A percentile compares a stretch with the other conserved stretches of the same genome.
Conservation (phyloP, 1,139 yeast species). For the Wickerhamomyces sp. region DNA sequence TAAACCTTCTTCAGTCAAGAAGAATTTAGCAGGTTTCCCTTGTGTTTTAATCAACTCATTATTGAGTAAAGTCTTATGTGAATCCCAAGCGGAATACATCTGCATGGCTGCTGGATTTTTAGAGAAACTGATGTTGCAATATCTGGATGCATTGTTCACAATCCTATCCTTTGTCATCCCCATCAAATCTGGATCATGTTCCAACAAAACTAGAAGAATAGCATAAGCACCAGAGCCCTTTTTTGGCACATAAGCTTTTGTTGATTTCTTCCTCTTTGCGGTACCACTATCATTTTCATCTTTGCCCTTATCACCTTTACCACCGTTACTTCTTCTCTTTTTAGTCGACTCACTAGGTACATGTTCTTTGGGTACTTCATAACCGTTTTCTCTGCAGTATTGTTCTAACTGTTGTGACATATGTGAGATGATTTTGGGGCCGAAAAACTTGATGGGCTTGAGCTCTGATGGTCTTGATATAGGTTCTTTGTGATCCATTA, state of each 20-base stretch:
- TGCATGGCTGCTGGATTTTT: constrained; percentile 57
- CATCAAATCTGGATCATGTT: constrained; percentile 40
- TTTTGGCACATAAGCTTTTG: constrained; percentile 61
- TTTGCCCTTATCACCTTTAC: constrained; percentile 2
- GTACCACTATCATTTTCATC: too few relatives aligned
- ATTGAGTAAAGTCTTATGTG: constrained; percentile 57
- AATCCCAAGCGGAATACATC: constrained; percentile 75
- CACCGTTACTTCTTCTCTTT: constrained; percentile 1
- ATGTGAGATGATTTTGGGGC: constrained; percentile 9
- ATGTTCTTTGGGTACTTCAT: constrained; percentile 10
- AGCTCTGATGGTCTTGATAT: constrained; percentile 15
- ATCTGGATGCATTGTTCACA: constrained; percentile 49
- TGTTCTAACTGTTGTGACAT: constrained; percentile 8
- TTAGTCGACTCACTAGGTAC: too few relatives aligned
- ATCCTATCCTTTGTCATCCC: constrained; percentile 65
- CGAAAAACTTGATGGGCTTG: constrained; percentile 12
- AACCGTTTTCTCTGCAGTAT: constrained; percentile 18
- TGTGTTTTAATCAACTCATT: constrained; percentile 54
- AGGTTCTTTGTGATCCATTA: constrained; percentile 6
- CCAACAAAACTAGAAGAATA: constrained; percentile 58
- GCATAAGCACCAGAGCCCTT: constrained; percentile 87
- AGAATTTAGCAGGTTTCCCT: constrained; percentile 60
- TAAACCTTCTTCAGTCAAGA: constrained; percentile 69
- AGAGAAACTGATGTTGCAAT: constrained; percentile 61
- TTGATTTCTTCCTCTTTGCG: constrained; percentile 23